Conservation (phyloP, 1,284 basidiomycete genomes). For the Chalciporus sp. region DNA sequence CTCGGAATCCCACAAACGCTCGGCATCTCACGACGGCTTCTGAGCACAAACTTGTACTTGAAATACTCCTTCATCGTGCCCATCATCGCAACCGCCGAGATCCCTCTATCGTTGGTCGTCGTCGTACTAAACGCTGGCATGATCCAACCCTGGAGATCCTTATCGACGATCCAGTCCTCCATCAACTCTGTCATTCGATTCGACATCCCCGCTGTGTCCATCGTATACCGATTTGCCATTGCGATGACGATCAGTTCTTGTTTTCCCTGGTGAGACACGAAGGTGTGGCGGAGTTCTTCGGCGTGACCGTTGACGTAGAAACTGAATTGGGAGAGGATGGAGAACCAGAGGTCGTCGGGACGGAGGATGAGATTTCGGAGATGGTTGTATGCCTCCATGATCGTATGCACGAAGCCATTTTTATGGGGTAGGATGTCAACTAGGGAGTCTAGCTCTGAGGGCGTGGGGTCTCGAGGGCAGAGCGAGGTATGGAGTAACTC, state of each 20-base stretch:
- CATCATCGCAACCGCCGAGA: slow-evolving; percentile 48
- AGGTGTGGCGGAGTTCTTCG: slow-evolving; percentile 41
- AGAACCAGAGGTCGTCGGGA: slow-evolving; percentile 49
- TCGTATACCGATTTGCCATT: slow-evolving; percentile 29
- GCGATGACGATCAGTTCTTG: slow-evolving; percentile 35
- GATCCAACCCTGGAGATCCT: slow-evolving; percentile 42
- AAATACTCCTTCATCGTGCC: slow-evolving; percentile 45
- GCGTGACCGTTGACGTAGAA: slow-evolving; percentile 47
- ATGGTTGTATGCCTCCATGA: slow-evolving; percentile 40
- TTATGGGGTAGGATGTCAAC: slow-evolving; percentile 29
- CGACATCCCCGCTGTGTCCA: slow-evolving; percentile 33
- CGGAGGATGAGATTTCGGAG: slow-evolving; percentile 41
- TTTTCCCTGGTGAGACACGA: slow-evolving; percentile 44
- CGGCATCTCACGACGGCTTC: neutral
- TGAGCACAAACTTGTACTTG: slow-evolving; percentile 30
- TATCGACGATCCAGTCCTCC: slow-evolving; percentile 39
- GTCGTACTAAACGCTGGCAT: slow-evolving; percentile 52
- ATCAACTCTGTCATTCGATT: slow-evolving; percentile 38
- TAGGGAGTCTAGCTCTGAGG: slow-evolving; percentile 11
- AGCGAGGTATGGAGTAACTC: slow-evolving; percentile 32
- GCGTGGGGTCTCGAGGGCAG: slow-evolving; percentile 7
- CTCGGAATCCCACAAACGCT: slow-evolving; percentile 46
- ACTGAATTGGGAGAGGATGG: slow-evolving; percentile 46
- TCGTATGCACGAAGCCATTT: slow-evolving; percentile 42
- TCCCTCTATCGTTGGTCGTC: slow-evolving; percentile 41